Percentiles rank a stretch among this genome's conserved stretches.
These are phyloP conservation scores for Isoetes engelmannii DNA, from an alignment of 83 land plant species.

Conservation along the genomic window DNA sequence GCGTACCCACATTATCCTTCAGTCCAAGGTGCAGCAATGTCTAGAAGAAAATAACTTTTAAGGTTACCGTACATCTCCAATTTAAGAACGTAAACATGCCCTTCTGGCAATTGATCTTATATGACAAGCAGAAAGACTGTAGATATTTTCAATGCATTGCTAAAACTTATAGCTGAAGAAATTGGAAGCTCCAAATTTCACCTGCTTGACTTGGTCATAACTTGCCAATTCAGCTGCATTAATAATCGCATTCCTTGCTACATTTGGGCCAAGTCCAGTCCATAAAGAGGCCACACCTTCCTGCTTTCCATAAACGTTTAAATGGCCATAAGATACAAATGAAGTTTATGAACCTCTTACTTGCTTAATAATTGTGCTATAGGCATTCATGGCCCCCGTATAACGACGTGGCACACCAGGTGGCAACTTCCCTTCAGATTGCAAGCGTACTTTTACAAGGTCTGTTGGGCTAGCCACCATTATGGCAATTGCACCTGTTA, in stretches of 20 bases:
- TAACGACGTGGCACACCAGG: conserved; percentile 96
- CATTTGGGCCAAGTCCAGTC: conserved; percentile 98
- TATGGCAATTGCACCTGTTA: conserved; percentile 82
- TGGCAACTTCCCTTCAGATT: conserved; percentile 94
- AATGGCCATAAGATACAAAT: not conserved
- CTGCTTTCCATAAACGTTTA: conserved; percentile 33
- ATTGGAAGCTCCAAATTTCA: conserved; percentile 5
- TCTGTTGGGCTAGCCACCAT: conserved; percentile 94
- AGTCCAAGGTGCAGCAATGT: conserved; percentile 80
- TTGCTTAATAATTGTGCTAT: conserved; percentile 84
- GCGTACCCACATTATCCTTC: conserved; percentile 80
- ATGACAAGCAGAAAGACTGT: not conserved
- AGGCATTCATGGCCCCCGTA: conserved; percentile 91
- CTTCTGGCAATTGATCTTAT: too few relatives aligned
- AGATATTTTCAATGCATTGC: not conserved
- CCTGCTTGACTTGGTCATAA: conserved; percentile 99
- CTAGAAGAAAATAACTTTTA: conserved; percentile 21
- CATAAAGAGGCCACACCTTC: conserved; percentile 84
- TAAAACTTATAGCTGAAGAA: not conserved
- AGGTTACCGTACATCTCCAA: too few relatives aligned
- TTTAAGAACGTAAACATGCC: too few relatives aligned
- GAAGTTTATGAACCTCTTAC: conserved; percentile 26
- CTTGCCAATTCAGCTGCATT: conserved; percentile 99
- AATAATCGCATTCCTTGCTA: conserved; percentile 95
- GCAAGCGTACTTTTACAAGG: conserved; percentile 93